phyloP scores from a whole-genome alignment of 257 asterid species.

The Lycium ferocissimum region DNA sequence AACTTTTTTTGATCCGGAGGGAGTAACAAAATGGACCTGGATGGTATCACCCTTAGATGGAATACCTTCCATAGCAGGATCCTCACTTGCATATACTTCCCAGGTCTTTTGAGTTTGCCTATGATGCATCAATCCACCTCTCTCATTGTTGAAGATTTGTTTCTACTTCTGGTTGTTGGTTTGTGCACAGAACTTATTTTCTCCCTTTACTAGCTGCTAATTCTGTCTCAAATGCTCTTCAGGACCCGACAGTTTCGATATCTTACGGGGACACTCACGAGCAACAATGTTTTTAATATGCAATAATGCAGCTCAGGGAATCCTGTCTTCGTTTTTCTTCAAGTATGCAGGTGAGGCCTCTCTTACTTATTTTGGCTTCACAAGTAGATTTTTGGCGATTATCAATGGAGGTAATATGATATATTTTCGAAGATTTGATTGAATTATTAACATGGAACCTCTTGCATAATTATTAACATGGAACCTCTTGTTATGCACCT shows the following conservation, averaged over 20 bases:
- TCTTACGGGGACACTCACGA: conserved; percentile 91
- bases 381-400: not conserved
- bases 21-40: not conserved
- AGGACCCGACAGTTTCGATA: conserved; percentile 91
- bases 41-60: conserved; percentile 16
- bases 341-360: conserved; percentile 88
- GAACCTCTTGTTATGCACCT: not conserved
- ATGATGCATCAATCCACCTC: not conserved
- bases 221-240: conserved; percentile 40
- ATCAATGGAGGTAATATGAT: not conserved
- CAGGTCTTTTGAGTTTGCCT: conserved; percentile 16
- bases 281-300: conserved; percentile 94
- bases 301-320: conserved; percentile 99
- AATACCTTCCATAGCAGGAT: not conserved
- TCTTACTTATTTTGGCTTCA: conserved; percentile 27
- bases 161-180: conserved; percentile 23
- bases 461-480: not conserved
- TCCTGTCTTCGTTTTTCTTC: conserved; percentile 96
- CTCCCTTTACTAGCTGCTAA: not conserved
- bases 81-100: not conserved
- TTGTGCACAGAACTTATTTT: not conserved
- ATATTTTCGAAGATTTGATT: not conserved
- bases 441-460: not conserved
- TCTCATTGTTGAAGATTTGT: not conserved
- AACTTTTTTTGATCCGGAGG: no score